Conservation (phyloP, 2,329 filamentous ascomycete species). For the Aspergillus ochraceus region DNA sequence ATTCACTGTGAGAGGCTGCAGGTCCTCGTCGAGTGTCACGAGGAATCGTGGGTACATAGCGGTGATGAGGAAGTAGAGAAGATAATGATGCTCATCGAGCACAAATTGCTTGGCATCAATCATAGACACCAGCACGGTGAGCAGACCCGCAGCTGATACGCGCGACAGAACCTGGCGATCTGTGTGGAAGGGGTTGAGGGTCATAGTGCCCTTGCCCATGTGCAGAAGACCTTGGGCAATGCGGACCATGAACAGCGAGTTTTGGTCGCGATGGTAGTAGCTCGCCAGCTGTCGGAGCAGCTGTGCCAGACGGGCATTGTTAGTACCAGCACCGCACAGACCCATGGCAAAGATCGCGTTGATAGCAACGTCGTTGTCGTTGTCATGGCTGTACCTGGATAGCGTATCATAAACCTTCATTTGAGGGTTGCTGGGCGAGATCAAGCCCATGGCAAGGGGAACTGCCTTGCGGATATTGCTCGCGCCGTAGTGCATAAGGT, state of each 20-base stretch:
- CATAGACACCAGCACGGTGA: slow-evolving; percentile 87
- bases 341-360: slow-evolving; percentile 99
- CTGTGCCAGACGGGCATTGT: slow-evolving; percentile 95
- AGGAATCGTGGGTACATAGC: slow-evolving; percentile 97
- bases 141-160: slow-evolving; percentile 83
- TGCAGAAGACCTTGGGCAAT: slow-evolving; percentile 96
- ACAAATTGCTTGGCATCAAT: slow-evolving; percentile 91
- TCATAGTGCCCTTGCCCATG: slow-evolving; percentile 98
- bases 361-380: slow-evolving; percentile 95
- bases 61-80: slow-evolving; percentile 94
- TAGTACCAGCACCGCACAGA: slow-evolving; percentile 91
- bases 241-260: slow-evolving; percentile 97
- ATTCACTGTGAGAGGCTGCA: slow-evolving; percentile 91
- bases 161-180: slow-evolving; percentile 93
- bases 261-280: slow-evolving; percentile 96
- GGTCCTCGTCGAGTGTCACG: slow-evolving; percentile 89
- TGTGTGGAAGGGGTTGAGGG: slow-evolving; percentile 98
- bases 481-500: slow-evolving; percentile 98
- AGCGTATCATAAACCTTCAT: slow-evolving; percentile 99
- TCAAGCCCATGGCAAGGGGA: slow-evolving; percentile 91
- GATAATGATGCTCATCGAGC: slow-evolving; percentile 75
- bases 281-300: slow-evolving; percentile 90
- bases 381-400: slow-evolving; percentile 97
- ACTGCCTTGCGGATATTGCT: slow-evolving; percentile 96
- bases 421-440: slow-evolving; percentile 96